Conservation (phyloP, 768 basidiomycete genomes). For the Tricholoma terreum region DNA sequence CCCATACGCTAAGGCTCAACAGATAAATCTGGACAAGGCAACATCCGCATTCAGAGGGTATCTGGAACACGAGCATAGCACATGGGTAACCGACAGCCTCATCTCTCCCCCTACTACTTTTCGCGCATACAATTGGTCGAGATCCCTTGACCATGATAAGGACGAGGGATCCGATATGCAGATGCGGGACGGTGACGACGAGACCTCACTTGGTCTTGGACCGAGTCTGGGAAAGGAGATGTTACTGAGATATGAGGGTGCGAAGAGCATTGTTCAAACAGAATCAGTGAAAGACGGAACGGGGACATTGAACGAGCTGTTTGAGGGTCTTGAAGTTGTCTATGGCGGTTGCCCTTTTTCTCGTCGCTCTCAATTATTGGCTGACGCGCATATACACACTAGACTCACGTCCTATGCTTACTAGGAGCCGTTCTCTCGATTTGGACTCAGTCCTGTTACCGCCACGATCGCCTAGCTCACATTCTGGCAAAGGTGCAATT, state of each 20-base stretch:
- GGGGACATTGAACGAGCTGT: conserved; percentile 14
- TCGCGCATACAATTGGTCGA: conserved; percentile 11
- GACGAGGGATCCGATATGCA: not conserved
- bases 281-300: not conserved
- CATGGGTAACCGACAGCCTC: conserved; percentile 42
- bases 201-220: conserved; percentile 8
- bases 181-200: not conserved
- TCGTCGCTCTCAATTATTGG: not conserved
- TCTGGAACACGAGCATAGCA: conserved; percentile 2
- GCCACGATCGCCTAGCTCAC: not conserved
- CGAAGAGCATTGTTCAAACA: not conserved
- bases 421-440: conserved; percentile 14
- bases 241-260: not conserved
- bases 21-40: not conserved
- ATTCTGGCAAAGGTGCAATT: not conserved
- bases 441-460: not conserved
- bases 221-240: not conserved
- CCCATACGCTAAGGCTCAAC: not conserved
- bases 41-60: not conserved
- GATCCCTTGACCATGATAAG: not conserved
- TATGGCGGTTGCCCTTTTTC: conserved; percentile 4
- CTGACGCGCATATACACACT: conserved; percentile 1
- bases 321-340: conserved; percentile 15
- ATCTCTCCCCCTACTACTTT: conserved; percentile 39
- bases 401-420: not conserved